Evolutionary conservation across 2,329 filamentous ascomycete genomes (phyloP).

Genomic region (Sclerotinia trifoliorum): DNA sequence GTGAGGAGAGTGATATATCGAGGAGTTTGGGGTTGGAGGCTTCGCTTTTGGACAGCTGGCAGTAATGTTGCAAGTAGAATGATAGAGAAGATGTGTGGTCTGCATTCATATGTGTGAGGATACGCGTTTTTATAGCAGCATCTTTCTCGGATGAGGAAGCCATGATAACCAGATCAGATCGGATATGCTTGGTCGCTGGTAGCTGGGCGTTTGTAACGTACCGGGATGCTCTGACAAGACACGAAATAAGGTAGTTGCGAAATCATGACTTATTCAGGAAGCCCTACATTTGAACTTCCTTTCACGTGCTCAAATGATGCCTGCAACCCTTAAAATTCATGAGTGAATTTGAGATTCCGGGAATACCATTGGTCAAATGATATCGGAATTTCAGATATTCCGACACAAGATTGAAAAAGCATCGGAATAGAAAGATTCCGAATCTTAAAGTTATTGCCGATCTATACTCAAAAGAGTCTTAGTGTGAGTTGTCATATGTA

Average conservation of each 20-base stretch:
- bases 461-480: no score
- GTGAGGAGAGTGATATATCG: slow-evolving; percentile 61
- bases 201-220: background rate
- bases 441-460: background rate
- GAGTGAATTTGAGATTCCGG: no score
- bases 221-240: background rate
- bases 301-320: no score
- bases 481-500: no score
- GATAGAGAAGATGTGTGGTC: slow-evolving; percentile 74
- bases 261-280: background rate
- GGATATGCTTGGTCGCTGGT: background rate
- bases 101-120: slow-evolving; percentile 82
- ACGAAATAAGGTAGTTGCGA: background rate
- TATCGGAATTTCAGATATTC: no score
- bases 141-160: slow-evolving; percentile 39
- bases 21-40: slow-evolving; percentile 60
- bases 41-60: slow-evolving; percentile 53
- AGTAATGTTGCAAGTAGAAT: slow-evolving; percentile 75
- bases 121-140: slow-evolving; percentile 54
- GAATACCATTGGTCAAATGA: no score
- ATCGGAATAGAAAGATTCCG: no score
- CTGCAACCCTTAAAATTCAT: no score
- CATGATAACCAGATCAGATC: slow-evolving; percentile 14
- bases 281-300: no score
- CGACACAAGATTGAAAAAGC: no score